These are phyloP conservation scores for Hemisphaericaspora xylanilytica DNA, from an alignment of 1,139 yeast species.

Conservation along the genomic window DNA sequence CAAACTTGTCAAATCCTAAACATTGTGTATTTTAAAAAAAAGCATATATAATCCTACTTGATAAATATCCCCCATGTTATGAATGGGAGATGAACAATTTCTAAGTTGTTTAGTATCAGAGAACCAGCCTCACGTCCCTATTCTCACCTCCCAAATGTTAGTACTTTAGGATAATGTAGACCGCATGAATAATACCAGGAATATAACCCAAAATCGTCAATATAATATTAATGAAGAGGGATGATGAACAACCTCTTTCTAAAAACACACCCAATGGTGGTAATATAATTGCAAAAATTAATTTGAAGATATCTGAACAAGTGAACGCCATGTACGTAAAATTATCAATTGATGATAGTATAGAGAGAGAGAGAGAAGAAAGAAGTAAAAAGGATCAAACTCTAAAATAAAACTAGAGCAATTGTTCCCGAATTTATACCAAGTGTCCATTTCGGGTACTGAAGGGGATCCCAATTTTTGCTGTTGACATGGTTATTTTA, in stretches of 20 bases:
- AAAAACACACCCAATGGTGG: constrained; percentile 77
- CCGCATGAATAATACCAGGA: constrained; percentile 66
- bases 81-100: no score
- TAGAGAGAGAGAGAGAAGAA: neutral
- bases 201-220: constrained; percentile 63
- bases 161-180: constrained; percentile 45
- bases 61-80: no score
- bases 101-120: no score
- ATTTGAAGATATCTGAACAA: constrained; percentile 57
- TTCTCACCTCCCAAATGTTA: constrained; percentile 4
- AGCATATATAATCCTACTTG: no score
- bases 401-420: no score
- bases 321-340: constrained; percentile 44
- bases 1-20: no score
- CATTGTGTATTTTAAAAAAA: no score
- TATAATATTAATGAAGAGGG: constrained; percentile 57
- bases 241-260: constrained; percentile 60
- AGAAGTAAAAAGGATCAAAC: neutral
- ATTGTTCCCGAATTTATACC: no score
- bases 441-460: no score
- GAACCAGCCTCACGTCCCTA: neutral
- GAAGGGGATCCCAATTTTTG: neutral
- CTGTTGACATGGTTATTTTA: neutral
- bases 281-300: constrained; percentile 59
- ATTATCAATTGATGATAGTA: constrained; percentile 1